Conservation (phyloP, 176 grass and related monocot genomes). For the Microstegium vimineum region DNA sequence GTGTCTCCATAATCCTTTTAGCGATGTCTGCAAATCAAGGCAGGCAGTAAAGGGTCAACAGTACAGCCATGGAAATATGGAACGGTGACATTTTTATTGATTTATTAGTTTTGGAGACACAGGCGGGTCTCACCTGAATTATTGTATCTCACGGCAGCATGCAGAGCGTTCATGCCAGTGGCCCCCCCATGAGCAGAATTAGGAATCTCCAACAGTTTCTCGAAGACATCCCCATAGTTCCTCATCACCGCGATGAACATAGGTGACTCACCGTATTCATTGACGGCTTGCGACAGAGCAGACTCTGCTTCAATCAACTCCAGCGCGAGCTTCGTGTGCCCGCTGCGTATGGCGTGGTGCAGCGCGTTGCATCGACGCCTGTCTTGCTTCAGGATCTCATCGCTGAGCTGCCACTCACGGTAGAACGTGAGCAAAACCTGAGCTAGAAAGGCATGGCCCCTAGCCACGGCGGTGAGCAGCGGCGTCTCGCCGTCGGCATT, state of each 20-base stretch:
- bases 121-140: neutral
- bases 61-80: no score
- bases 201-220: neutral
- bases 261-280: neutral
- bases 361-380: neutral
- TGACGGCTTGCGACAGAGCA: neutral
- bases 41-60: no score
- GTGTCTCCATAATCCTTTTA: no score
- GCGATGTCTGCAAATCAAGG: no score
- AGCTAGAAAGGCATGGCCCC: no score
- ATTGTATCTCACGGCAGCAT: constrained; percentile 10
- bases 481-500: no score
- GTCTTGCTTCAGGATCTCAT: no score
- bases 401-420: neutral
- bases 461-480: no score
- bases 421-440: neutral
- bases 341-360: constrained; percentile 10
- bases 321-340: neutral
- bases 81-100: no score
- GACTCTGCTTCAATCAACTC: neutral
- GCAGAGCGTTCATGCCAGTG: neutral
- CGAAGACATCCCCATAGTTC: neutral
- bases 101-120: no score
- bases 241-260: constrained; percentile 21
- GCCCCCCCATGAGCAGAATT: neutral